Conservation (phyloP, 2,329 filamentous ascomycete species). For the Sclerotinia glacialis region DNA sequence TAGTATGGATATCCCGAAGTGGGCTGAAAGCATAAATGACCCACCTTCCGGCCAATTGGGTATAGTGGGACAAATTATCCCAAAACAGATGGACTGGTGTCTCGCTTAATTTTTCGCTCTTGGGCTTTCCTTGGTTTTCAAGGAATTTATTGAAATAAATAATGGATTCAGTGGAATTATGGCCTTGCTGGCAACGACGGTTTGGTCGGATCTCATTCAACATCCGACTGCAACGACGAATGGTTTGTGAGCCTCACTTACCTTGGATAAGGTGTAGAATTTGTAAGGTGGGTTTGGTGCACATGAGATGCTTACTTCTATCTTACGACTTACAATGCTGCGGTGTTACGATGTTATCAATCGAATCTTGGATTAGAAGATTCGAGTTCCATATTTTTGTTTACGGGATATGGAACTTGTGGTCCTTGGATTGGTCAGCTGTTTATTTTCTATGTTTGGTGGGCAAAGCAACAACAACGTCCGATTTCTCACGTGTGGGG, state of each 20-base stretch:
- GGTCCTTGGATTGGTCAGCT: neutral
- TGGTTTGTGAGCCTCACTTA: neutral
- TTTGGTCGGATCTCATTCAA: neutral
- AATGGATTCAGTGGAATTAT: neutral
- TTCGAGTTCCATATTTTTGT: neutral
- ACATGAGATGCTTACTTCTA: neutral
- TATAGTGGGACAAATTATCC: neutral
- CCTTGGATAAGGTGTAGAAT: neutral
- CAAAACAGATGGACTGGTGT: neutral
- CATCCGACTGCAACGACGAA: neutral
- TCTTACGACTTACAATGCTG: no score
- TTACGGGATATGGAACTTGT: neutral
- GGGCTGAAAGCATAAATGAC: neutral
- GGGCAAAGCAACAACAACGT: neutral
- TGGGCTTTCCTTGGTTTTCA: slow-evolving; percentile 1
- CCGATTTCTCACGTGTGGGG: neutral
- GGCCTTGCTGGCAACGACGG: neutral
- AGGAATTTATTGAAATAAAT: neutral
- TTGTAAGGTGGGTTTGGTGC: neutral
- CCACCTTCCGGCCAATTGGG: neutral
- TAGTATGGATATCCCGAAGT: slow-evolving; percentile 5
- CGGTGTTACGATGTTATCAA: neutral
- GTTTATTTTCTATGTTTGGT: neutral
- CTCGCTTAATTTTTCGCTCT: neutral
- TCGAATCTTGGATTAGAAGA: neutral